phyloP scores from a whole-genome alignment of 257 asterid species.

The Solanum commersonii region DNA sequence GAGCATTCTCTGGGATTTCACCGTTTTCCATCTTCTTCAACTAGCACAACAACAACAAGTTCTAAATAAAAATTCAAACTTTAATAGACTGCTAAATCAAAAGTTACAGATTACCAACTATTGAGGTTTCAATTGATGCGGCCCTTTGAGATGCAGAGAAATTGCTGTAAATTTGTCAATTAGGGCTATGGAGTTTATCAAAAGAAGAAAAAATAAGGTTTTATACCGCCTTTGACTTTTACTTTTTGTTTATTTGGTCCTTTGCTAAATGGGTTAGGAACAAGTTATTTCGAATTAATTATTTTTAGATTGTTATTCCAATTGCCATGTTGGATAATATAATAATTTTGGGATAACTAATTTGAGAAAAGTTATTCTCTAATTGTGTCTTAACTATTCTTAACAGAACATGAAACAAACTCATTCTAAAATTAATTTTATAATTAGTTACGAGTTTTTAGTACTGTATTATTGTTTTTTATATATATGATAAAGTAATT shows the following conservation, averaged over 20 bases:
- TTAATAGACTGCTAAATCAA: no score
- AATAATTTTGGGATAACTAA: no score
- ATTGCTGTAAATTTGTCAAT: neutral
- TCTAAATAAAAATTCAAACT: neutral
- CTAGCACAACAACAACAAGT: neutral
- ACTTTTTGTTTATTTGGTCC: no score
- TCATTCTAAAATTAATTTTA: no score
- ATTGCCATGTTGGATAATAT: no score
- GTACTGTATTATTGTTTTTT: no score
- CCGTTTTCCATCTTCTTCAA: conserved; percentile 21
- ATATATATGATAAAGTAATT: no score
- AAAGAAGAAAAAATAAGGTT: neutral
- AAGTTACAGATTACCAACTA: no score
- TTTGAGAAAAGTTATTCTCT: accelerated
- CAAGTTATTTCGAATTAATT: neutral
- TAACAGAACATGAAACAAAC: no score
- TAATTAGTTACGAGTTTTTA: no score
- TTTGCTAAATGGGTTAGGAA: accelerated
- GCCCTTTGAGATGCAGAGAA: neutral
- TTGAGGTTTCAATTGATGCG: no score
- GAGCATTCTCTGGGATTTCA: conserved; percentile 56
- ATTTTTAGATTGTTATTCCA: no score
- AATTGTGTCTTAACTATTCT: accelerated
- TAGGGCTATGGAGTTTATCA: neutral
- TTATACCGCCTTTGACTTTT: neutral